phyloP scores from a whole-genome alignment of 2,329 filamentous ascomycete genomes.

The Sclerotiophoma versabilis region DNA sequence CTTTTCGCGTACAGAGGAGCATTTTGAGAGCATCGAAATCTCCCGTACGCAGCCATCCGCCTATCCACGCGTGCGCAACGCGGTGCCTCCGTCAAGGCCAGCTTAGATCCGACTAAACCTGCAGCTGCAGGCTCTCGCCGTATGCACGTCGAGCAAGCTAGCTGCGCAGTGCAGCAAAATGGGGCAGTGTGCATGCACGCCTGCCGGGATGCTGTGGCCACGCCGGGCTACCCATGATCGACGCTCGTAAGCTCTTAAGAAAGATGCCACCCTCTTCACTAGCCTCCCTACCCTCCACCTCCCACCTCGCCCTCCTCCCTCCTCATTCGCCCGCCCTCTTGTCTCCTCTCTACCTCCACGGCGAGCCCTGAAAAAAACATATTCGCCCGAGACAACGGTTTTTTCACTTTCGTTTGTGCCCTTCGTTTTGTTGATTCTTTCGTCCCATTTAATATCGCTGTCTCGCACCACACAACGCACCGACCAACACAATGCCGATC shows the following conservation, averaged over 20 bases:
- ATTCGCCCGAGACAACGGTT: slow-evolving; percentile 46
- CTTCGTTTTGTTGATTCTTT: slow-evolving; percentile 42
- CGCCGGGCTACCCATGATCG: slow-evolving; percentile 42
- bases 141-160: slow-evolving; percentile 49
- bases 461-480: slow-evolving; percentile 33
- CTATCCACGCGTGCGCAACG: slow-evolving; percentile 42
- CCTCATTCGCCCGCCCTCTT: slow-evolving; percentile 52
- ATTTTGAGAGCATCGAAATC: slow-evolving; percentile 39
- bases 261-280: slow-evolving; percentile 47
- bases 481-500: slow-evolving; percentile 73
- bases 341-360: slow-evolving; percentile 42
- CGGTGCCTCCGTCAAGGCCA: slow-evolving; percentile 36
- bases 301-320: slow-evolving; percentile 52
- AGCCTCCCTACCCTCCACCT: slow-evolving; percentile 51
- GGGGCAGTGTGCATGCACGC: slow-evolving; percentile 50
- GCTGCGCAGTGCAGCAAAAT: slow-evolving; percentile 47
- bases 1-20: slow-evolving; percentile 16
- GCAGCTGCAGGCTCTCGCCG: slow-evolving; percentile 45
- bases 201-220: slow-evolving; percentile 47
- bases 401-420: slow-evolving; percentile 37
- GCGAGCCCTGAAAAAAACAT: slow-evolving; percentile 47
- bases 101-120: slow-evolving; percentile 48
- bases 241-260: slow-evolving; percentile 48
- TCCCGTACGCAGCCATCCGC: slow-evolving; percentile 32
- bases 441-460: slow-evolving; percentile 48